These are phyloP conservation scores for Setaria viridis DNA, from an alignment of 202 grass and related monocot genomes.

Conservation along the genomic window DNA sequence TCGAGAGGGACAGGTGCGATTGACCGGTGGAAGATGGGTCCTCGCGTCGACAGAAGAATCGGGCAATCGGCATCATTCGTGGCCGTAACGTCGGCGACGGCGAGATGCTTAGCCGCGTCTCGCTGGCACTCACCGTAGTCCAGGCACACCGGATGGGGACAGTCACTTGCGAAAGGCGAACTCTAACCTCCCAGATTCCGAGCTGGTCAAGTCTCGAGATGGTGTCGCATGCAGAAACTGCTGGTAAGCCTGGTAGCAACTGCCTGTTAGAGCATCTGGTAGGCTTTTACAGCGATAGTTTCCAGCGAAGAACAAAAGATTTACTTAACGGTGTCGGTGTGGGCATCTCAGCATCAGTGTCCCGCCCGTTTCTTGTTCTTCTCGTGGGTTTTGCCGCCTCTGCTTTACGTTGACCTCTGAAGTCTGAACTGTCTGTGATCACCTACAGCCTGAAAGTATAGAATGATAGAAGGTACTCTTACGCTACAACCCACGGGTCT, in stretches of 20 bases:
- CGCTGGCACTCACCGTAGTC: constrained; percentile 23
- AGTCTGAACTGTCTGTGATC: too few species aligned
- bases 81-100: constrained; percentile 48
- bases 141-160: constrained; percentile 23
- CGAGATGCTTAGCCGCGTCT: constrained; percentile 29
- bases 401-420: too few species aligned
- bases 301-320: too few species aligned
- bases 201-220: not conserved
- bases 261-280: not conserved
- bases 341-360: too few species aligned
- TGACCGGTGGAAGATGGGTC: not conserved
- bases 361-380: too few species aligned
- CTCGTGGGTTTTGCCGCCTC: too few species aligned
- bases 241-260: not conserved
- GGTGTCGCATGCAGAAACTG: not conserved
- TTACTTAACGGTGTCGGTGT: too few species aligned
- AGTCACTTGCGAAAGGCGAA: not conserved
- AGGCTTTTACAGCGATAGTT: too few species aligned
- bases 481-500: too few species aligned
- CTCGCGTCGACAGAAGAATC: not conserved
- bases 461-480: too few species aligned
- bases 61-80: constrained; percentile 6
- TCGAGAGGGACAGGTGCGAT: constrained; percentile 34
- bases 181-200: not conserved
- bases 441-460: too few species aligned